Base-by-base conservation (phyloP, 2,329 filamentous ascomycete species). In the Fusarium mundagurra region DNA sequence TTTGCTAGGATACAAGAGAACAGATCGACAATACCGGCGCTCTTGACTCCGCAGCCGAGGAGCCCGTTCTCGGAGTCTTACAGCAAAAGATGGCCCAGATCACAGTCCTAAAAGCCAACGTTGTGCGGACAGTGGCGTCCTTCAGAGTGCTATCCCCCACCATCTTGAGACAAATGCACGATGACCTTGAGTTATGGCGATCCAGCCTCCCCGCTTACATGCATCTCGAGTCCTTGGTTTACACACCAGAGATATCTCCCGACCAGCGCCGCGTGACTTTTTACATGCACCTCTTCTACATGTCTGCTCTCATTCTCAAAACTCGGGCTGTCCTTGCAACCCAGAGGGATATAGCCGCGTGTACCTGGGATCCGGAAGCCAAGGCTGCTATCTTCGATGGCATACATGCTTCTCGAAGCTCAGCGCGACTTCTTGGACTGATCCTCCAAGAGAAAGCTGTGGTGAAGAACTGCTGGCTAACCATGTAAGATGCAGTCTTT, bases 401-500 rank as follows among this genome's bases (percentile, higher is more conserved):
- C 0, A 6, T 64, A 2, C 22, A 34, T 2, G 61, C 27, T 5
- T 34, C 61, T 2, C 43, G 53, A 0, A 29, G 2, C 6, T 64
- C 61, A 3, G 61, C 11, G 1, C 8, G 11, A 18, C 34, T 64
- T 2, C n/a, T 64, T 0, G 53, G 27, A 0, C n/a, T 41, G 11
- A 60, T 64, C 1, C 17, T 5, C 2, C 8, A 60, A 3, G 53
- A 64, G 16, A 48, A 36, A 0, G 53, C 61, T 1, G 53, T 64
- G 14, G 61, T 64, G 8, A 64, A 64, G 29, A 64, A 48, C 3
- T 64, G 34, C n/a, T 64, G 43, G 61, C 4, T 64, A 0, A 59
- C 41, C 0, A 64, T 64, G 53, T 59, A 34, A 59, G 41, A 17
- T 7, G 31, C 16, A 34, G 33, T 34, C 33, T 16, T 34, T 34